phyloP scores from a whole-genome alignment of 202 grass and related monocot genomes.

The Dendrocalamus latiflorus region DNA sequence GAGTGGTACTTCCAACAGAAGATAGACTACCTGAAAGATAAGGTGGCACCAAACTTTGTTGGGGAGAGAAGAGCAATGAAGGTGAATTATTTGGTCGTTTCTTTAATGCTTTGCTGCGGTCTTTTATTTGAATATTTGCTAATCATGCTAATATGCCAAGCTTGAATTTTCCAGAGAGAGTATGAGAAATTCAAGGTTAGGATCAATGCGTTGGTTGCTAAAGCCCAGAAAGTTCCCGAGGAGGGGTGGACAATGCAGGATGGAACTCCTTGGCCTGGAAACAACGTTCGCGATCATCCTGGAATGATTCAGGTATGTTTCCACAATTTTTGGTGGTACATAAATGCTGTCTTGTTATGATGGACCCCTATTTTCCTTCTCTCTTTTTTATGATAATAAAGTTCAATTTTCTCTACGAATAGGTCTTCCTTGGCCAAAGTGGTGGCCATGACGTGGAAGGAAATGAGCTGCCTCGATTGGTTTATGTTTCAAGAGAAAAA shows the following conservation, averaged over 20 bases:
- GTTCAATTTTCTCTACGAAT: constrained; percentile 9
- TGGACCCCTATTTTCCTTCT: not conserved
- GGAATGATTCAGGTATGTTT: constrained; percentile 96
- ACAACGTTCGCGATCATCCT: constrained; percentile 92
- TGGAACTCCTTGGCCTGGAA: constrained; percentile 98
- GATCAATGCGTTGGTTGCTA: constrained; percentile 97
- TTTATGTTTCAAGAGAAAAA: constrained; percentile 93
- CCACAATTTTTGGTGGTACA: not conserved
- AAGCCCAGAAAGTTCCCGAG: constrained; percentile 93
- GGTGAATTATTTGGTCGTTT: constrained; percentile 26
- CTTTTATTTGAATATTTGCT: constrained; percentile 8
- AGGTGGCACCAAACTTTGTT: constrained; percentile 71
- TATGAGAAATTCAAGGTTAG: constrained; percentile 89
- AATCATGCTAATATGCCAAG: not conserved
- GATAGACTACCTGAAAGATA: constrained; percentile 89
- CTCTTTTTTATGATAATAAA: not conserved
- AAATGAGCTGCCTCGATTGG: constrained; percentile 79
- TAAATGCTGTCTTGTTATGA: not conserved
- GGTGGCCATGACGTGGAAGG: constrained; percentile 80
- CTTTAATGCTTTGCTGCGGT: constrained; percentile 1
- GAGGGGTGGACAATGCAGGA: constrained; percentile 99
- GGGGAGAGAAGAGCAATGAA: constrained; percentile 93
- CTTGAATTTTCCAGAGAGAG: constrained; percentile 52
- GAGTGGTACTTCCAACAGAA: constrained; percentile 92
- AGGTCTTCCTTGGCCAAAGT: constrained; percentile 96